Conservation (phyloP, 768 basidiomycete genomes). For the Termitomyces sp. region DNA sequence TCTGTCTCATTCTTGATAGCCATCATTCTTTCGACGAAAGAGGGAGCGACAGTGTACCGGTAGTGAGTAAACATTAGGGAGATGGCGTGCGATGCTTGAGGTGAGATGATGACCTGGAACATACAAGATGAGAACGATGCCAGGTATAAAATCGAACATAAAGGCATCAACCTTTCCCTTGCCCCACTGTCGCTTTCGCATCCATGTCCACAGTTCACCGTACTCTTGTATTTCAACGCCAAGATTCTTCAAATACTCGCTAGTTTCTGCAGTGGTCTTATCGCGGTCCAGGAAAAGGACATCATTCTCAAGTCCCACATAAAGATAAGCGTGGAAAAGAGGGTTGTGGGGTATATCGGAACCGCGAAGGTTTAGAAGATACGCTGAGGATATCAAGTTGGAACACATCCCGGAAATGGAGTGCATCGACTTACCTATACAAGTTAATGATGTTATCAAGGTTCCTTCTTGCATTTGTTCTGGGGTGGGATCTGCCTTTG, state of each 20-base stretch:
- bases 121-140: neutral
- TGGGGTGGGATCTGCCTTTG: conserved; percentile 56
- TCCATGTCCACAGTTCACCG: conserved; percentile 75
- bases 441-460: conserved; percentile 65
- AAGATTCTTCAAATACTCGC: conserved; percentile 53
- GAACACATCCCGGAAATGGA: neutral
- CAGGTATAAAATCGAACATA: neutral
- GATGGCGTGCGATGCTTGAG: conserved; percentile 79
- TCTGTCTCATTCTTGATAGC: conserved; percentile 88
- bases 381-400: conserved; percentile 45
- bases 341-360: conserved; percentile 91
- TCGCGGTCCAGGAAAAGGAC: conserved; percentile 73
- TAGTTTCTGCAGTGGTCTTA: conserved; percentile 60
- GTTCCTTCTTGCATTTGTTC: conserved; percentile 64
- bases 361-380: conserved; percentile 85
- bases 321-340: conserved; percentile 85
- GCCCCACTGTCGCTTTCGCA: conserved; percentile 73
- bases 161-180: conserved; percentile 58
- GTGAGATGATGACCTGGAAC: conserved; percentile 58
- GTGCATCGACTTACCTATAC: conserved; percentile 51
- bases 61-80: conserved; percentile 81
- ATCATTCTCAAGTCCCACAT: conserved; percentile 57
- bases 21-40: conserved; percentile 74
- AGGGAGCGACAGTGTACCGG: conserved; percentile 71
- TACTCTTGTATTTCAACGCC: conserved; percentile 64